These are phyloP conservation scores for Penicillium freii DNA, from an alignment of 2,329 filamentous ascomycete species.

Conservation along the genomic window DNA sequence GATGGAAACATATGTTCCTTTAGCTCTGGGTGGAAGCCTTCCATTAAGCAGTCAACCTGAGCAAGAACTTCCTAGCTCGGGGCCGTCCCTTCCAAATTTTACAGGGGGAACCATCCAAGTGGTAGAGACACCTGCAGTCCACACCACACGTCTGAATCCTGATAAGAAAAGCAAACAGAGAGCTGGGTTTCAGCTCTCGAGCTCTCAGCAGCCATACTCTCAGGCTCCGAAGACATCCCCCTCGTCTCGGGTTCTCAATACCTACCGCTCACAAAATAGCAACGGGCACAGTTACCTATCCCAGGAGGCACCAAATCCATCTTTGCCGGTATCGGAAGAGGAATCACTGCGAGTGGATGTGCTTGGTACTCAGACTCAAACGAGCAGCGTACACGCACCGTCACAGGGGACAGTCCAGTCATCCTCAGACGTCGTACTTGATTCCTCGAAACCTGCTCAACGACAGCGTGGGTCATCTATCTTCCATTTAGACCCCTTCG, in stretches of 20 bases:
- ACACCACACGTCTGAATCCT: slow-evolving; percentile 9
- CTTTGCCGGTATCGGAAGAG: neutral
- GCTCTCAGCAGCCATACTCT: slow-evolving; percentile 20
- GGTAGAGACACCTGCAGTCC: slow-evolving; percentile 28
- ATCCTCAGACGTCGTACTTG: slow-evolving; percentile 19
- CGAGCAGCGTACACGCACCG: slow-evolving; percentile 16
- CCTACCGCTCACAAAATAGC: slow-evolving; percentile 29
- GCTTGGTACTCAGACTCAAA: slow-evolving; percentile 27
- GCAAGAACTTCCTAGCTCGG: slow-evolving; percentile 24
- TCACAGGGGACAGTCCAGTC: slow-evolving; percentile 20
- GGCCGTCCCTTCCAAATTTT: slow-evolving; percentile 19
- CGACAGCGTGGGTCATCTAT: slow-evolving; percentile 15
- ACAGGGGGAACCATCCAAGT: slow-evolving; percentile 32
- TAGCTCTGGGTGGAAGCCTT: slow-evolving; percentile 25
- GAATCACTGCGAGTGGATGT: slow-evolving; percentile 14
- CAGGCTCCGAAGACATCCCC: slow-evolving; percentile 32
- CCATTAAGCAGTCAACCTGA: slow-evolving; percentile 27
- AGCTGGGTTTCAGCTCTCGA: neutral
- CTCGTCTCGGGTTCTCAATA: slow-evolving; percentile 36
- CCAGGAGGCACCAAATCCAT: slow-evolving; percentile 14
- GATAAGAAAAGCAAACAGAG: neutral
- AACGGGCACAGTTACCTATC: slow-evolving; percentile 17
- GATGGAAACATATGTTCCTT: slow-evolving; percentile 39
- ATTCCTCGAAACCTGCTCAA: slow-evolving; percentile 26
- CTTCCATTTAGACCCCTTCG: slow-evolving; percentile 7